Evolutionary conservation across 2,329 filamentous ascomycete genomes (phyloP).

Genomic region (Colletotrichum simmondsii): DNA sequence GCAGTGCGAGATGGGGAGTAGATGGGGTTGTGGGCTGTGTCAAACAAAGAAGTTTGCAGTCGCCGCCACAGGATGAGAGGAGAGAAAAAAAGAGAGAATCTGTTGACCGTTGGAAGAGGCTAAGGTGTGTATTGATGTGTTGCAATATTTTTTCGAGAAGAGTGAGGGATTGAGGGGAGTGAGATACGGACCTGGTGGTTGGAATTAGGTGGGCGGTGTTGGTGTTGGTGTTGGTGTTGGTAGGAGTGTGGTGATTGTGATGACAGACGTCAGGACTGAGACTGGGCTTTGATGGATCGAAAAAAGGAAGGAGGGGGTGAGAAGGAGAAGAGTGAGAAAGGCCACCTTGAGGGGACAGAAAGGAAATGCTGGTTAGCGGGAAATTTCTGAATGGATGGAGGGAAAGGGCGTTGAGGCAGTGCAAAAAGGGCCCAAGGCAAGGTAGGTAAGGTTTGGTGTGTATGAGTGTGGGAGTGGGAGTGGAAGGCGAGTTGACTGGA

Average conservation of each 20-base stretch:
- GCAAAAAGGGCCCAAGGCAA: constrained; percentile 32
- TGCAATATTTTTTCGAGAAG: neutral
- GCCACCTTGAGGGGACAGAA: constrained; percentile 31
- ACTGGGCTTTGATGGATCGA: constrained; percentile 23
- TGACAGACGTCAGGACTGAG: constrained; percentile 23
- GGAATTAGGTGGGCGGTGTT: constrained; percentile 30
- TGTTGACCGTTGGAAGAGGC: neutral
- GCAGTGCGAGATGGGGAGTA: neutral
- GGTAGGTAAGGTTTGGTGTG: constrained; percentile 33
- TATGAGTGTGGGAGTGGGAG: constrained; percentile 31
- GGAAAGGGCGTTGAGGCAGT: constrained; percentile 34
- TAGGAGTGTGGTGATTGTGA: constrained; percentile 12
- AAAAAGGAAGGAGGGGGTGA: constrained; percentile 32
- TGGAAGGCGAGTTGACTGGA: constrained; percentile 32
- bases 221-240: constrained; percentile 20
- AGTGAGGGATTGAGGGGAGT: neutral
- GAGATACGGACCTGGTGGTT: constrained; percentile 21
- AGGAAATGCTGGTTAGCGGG: constrained; percentile 31
- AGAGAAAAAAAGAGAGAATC: neutral
- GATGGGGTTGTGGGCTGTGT: constrained; percentile 16
- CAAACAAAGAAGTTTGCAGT: constrained; percentile 20
- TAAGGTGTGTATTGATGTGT: neutral
- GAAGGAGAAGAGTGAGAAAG: constrained; percentile 19
- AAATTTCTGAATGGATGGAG: constrained; percentile 27
- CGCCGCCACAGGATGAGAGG: neutral